Conservation (phyloP, 805 yeast species). For the Cyberlindnera lachancei region DNA sequence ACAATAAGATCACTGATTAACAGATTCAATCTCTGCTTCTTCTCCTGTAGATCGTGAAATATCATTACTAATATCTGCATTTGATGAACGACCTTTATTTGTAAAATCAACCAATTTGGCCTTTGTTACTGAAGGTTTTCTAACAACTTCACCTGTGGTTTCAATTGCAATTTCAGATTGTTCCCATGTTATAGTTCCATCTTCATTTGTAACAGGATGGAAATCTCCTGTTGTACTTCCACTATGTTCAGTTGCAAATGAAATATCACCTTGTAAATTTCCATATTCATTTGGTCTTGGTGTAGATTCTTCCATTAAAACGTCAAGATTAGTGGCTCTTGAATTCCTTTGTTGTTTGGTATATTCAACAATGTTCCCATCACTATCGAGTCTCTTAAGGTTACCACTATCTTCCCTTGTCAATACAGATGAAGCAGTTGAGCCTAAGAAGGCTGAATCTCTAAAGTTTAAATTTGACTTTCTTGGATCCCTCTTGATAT, state of each 20-base stretch:
- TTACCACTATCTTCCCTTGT: constrained; percentile 24
- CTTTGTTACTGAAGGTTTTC: constrained; percentile 10
- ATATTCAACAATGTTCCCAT: constrained; percentile 21
- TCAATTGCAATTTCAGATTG: constrained; percentile 20
- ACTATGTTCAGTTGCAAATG: constrained; percentile 16
- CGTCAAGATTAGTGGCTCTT: constrained; percentile 17
- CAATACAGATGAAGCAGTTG: constrained; percentile 19
- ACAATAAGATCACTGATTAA: constrained; percentile 1
- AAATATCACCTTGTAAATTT: constrained; percentile 11
- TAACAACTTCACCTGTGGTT: constrained; percentile 22
- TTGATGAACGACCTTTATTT: constrained; percentile 24
- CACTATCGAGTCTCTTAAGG: constrained; percentile 21
- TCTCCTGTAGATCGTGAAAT: constrained; percentile 19
- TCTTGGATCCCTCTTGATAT: constrained; percentile 34
- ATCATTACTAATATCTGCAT: constrained; percentile 26
- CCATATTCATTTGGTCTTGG: constrained; percentile 7
- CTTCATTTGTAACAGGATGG: constrained; percentile 14
- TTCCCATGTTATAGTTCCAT: constrained; percentile 19
- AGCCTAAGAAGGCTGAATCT: constrained; percentile 33
- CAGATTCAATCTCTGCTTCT: constrained; percentile 25
- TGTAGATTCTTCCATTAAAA: constrained; percentile 18
- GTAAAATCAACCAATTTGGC: constrained; percentile 31
- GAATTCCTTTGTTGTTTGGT: constrained; percentile 15
- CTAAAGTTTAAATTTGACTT: constrained; percentile 32
- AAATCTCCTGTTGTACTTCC: constrained; percentile 20